A percentile compares a stretch with the other conserved stretches of the same genome.
phyloP scores from a whole-genome alignment of 2,329 filamentous ascomycete species.

The Colletotrichum tropicicola region DNA sequence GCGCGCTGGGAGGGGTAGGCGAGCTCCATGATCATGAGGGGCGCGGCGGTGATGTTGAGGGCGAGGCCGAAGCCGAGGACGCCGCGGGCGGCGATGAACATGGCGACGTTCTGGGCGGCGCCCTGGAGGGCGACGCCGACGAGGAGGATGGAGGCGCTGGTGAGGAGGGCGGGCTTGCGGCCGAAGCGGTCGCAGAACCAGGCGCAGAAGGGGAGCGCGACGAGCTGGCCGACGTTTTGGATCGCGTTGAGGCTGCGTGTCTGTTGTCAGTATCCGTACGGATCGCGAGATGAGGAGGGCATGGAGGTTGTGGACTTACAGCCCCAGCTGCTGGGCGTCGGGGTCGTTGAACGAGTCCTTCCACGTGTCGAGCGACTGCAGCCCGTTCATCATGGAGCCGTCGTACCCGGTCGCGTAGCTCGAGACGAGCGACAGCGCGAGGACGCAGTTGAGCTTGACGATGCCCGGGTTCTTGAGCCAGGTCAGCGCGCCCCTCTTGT shows the following conservation, averaged over 20 bases:
- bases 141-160: slow-evolving; percentile 41
- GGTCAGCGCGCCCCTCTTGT: slow-evolving; percentile 4
- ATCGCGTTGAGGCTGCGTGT: slow-evolving; percentile 38
- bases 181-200: slow-evolving; percentile 39
- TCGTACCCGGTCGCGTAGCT: slow-evolving; percentile 35
- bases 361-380: slow-evolving; percentile 48
- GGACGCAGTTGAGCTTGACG: slow-evolving; percentile 13
- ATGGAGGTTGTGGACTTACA: slow-evolving; percentile 17
- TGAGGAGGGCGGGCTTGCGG: slow-evolving; percentile 35
- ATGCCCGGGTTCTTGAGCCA: slow-evolving; percentile 23
- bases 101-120: slow-evolving; percentile 52
- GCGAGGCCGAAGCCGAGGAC: slow-evolving; percentile 50
- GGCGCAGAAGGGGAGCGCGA: slow-evolving; percentile 41
- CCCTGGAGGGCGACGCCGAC: slow-evolving; percentile 51
- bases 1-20: slow-evolving; percentile 21
- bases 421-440: slow-evolving; percentile 18
- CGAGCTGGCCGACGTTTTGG: slow-evolving; percentile 44
- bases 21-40: slow-evolving; percentile 26
- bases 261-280: background rate
- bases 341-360: slow-evolving; percentile 44
- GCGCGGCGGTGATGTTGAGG: slow-evolving; percentile 35
- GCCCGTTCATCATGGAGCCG: slow-evolving; percentile 51
- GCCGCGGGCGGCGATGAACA: slow-evolving; percentile 51
- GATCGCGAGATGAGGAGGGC: too few relatives aligned
- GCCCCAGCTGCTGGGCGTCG: slow-evolving; percentile 36